Percentiles rank a stretch among this genome's conserved stretches.
These are phyloP conservation scores for Comarum palustre DNA, from an alignment of 306 rosid species.

Conservation along the genomic window DNA sequence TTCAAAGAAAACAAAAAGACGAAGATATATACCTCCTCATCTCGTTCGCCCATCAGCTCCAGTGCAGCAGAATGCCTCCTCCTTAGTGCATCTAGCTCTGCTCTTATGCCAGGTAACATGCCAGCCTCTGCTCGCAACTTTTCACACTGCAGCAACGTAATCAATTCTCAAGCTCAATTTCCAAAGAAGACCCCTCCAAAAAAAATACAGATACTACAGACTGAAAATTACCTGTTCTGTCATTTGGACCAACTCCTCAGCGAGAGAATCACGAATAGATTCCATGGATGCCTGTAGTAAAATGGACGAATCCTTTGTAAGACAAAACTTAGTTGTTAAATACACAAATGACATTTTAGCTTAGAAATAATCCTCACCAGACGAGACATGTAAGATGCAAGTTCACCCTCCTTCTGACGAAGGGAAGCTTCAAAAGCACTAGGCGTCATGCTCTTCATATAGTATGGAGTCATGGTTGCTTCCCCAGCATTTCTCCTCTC, in stretches of 20 bases:
- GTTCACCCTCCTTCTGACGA: constrained; percentile 99
- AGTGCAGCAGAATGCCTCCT: constrained; percentile 95
- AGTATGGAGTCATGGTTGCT: constrained; percentile 73
- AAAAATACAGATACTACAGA: background rate
- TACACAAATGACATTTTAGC: background rate
- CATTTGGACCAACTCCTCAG: constrained; percentile 94
- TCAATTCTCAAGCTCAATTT: constrained; percentile 24
- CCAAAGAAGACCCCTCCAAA: too few species aligned
- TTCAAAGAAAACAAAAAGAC: background rate
- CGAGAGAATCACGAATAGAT: constrained; percentile 94
- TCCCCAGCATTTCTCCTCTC: constrained; percentile 77
- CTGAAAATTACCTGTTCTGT: constrained; percentile 68
- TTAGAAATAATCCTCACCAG: constrained; percentile 53
- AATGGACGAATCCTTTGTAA: constrained; percentile 13
- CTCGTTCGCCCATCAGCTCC: constrained; percentile 99
- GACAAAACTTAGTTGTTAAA: constrained; percentile 15
- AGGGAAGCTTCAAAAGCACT: constrained; percentile 93
- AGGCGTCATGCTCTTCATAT: constrained; percentile 90
- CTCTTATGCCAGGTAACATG: constrained; percentile 73
- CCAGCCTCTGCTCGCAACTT: constrained; percentile 80
- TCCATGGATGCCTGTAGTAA: constrained; percentile 76
- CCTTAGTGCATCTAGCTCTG: constrained; percentile 91
- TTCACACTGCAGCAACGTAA: constrained; percentile 64
- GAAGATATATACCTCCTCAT: constrained; percentile 75
- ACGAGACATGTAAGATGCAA: constrained; percentile 95